Percentiles rank a stretch among this genome's conserved stretches.
These are phyloP conservation scores for Chaetomium strumarium DNA, from an alignment of 2,329 filamentous ascomycete species.

Conservation along the genomic window DNA sequence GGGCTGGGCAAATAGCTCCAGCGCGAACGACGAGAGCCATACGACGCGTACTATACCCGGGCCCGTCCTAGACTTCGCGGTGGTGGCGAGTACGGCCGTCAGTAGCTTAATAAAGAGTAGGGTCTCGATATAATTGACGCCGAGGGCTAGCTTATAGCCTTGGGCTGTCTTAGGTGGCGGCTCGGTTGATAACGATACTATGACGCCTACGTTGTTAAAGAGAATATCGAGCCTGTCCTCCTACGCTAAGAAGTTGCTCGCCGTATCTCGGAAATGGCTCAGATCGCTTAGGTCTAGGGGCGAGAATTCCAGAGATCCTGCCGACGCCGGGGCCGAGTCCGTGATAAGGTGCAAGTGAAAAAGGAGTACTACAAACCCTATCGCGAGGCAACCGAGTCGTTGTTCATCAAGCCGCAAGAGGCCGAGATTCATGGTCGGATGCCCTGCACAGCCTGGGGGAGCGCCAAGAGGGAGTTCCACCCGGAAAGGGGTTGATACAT, in stretches of 20 bases:
- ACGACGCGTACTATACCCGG: not conserved
- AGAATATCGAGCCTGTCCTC: slow-evolving; percentile 32
- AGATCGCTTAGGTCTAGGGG: slow-evolving; percentile 11
- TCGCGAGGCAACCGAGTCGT: too few species aligned
- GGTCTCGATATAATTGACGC: slow-evolving; percentile 24
- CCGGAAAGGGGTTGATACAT: too few species aligned
- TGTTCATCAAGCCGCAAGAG: too few species aligned
- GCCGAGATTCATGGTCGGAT: too few species aligned
- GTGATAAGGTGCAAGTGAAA: too few species aligned
- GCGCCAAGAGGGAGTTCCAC: too few species aligned
- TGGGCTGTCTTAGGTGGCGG: slow-evolving; percentile 29
- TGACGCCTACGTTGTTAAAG: slow-evolving; percentile 36
- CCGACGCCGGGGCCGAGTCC: not conserved
- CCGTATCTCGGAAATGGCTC: slow-evolving; percentile 25
- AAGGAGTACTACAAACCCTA: too few species aligned
- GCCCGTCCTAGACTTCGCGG: not conserved
- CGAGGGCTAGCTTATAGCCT: slow-evolving; percentile 23
- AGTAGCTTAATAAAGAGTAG: slow-evolving; percentile 25
- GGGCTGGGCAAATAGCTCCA: not conserved
- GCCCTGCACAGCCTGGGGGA: too few species aligned
- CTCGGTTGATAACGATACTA: slow-evolving; percentile 26
- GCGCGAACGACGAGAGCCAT: not conserved
- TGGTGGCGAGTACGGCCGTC: slow-evolving; percentile 18
- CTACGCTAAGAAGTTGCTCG: slow-evolving; percentile 26
- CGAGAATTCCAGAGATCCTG: not conserved